These are phyloP conservation scores for Akanthomyces dipterigenus DNA, from an alignment of 2,329 filamentous ascomycete genomes.

Conservation along the genomic window DNA sequence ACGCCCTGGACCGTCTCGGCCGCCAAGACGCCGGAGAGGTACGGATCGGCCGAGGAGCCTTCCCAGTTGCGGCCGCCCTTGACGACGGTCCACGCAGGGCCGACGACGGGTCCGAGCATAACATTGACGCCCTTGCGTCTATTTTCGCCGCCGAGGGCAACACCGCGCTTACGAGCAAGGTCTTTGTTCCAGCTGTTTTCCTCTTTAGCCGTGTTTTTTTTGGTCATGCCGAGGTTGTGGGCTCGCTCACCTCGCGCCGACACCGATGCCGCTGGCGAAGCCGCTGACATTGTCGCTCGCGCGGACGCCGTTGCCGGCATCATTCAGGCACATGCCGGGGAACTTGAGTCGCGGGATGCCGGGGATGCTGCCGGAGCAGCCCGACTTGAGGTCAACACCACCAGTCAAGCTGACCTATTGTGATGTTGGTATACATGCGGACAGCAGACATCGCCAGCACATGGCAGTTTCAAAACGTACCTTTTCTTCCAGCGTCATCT, in stretches of 20 bases:
- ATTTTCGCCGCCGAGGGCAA: constrained; percentile 6
- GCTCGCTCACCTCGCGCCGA: constrained; percentile 42
- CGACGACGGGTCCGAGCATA: constrained; percentile 63
- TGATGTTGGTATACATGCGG: no score
- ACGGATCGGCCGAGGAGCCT: constrained; percentile 63
- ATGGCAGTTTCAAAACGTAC: constrained; percentile 19
- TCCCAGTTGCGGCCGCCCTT: constrained; percentile 71
- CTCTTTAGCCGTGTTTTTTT: constrained; percentile 25
- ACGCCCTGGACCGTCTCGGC: constrained; percentile 66
- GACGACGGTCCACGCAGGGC: constrained; percentile 63
- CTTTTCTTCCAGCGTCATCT: constrained; percentile 62
- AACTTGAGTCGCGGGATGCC: constrained; percentile 37
- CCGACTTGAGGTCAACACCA: constrained; percentile 45
- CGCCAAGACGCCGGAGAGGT: constrained; percentile 64
- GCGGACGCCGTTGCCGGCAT: constrained; percentile 42
- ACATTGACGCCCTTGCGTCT: constrained; percentile 48
- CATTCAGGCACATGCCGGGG: constrained; percentile 42
- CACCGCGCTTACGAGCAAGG: neutral
- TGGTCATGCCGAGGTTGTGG: constrained; percentile 12
- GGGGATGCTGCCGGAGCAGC: constrained; percentile 41
- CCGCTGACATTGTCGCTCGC: constrained; percentile 41
- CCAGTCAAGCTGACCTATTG: constrained; percentile 34
- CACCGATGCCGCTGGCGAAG: constrained; percentile 41
- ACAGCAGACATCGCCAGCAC: no score
- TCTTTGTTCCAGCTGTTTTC: constrained; percentile 50